phyloP scores from a whole-genome alignment of 2,329 filamentous ascomycete genomes.

The Plenodomus lindquistii region DNA sequence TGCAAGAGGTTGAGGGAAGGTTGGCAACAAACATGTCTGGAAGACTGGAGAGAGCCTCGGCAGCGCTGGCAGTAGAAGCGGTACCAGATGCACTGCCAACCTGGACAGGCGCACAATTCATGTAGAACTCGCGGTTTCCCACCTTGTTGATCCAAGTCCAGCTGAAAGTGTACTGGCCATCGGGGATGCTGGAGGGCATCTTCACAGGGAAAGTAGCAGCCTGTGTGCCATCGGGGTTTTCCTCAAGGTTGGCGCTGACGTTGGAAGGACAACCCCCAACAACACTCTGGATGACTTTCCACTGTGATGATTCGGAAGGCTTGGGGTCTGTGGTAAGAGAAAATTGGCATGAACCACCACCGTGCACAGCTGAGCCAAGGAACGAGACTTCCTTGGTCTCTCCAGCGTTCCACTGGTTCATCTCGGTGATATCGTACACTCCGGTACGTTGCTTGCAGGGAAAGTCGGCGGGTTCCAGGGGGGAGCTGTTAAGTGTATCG shows the following conservation, averaged over 20 bases:
- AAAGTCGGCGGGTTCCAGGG: constrained; percentile 68
- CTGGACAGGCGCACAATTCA: constrained; percentile 84
- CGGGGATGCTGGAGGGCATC: constrained; percentile 70
- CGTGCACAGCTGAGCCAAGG: constrained; percentile 68
- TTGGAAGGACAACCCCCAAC: constrained; percentile 81
- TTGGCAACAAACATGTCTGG: constrained; percentile 80
- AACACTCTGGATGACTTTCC: constrained; percentile 88
- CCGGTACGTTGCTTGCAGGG: constrained; percentile 74
- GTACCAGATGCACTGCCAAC: constrained; percentile 59
- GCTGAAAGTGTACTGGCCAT: constrained; percentile 77
- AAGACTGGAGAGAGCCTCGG: constrained; percentile 57
- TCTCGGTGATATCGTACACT: constrained; percentile 58
- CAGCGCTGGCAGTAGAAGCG: constrained; percentile 13
- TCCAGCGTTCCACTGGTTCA: constrained; percentile 56
- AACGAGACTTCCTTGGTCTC: constrained; percentile 54
- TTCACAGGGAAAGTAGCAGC: constrained; percentile 69
- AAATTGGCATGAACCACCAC: constrained; percentile 90
- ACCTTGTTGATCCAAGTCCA: constrained; percentile 96
- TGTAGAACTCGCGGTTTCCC: constrained; percentile 95
- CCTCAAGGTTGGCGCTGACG: constrained; percentile 49
- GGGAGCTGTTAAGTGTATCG: constrained; percentile 61
- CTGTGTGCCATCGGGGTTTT: constrained; percentile 49
- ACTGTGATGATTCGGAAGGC: constrained; percentile 61
- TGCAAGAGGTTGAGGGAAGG: constrained; percentile 59
- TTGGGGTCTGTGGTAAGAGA: constrained; percentile 81